Evolutionary conservation across 106 monocot genomes (phyloP).

Genomic region (Vanilla planifolia): DNA sequence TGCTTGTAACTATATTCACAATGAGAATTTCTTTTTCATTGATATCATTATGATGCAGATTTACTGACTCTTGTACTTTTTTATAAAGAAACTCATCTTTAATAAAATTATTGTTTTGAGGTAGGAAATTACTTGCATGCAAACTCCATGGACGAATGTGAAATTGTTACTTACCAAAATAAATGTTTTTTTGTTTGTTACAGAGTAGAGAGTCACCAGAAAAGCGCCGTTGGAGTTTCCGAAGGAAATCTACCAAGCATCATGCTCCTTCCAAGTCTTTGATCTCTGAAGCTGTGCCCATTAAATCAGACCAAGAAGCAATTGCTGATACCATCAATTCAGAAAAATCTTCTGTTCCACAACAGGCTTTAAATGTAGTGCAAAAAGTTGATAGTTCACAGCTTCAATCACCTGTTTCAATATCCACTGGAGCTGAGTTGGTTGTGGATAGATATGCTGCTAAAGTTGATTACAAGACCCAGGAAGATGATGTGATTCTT

Average conservation of each 20-base stretch:
- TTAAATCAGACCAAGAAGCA: slow-evolving; percentile 43
- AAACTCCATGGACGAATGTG: too few species aligned
- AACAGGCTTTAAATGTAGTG: slow-evolving; percentile 37
- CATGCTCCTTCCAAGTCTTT: slow-evolving; percentile 57
- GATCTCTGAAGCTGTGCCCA: slow-evolving; percentile 37
- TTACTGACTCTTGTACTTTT: too few species aligned
- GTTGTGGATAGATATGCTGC: slow-evolving; percentile 8
- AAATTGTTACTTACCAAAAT: too few species aligned
- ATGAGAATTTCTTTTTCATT: too few species aligned
- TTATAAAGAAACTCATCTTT: too few species aligned
- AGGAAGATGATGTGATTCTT: slow-evolving; percentile 39
- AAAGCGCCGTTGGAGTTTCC: slow-evolving; percentile 86
- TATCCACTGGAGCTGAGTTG: slow-evolving; percentile 6
- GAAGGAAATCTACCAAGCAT: slow-evolving; percentile 61
- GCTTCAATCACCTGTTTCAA: slow-evolving; percentile 8
- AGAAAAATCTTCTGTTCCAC: slow-evolving; percentile 33
- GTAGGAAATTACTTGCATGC: too few species aligned
- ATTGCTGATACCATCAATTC: slow-evolving; percentile 16
- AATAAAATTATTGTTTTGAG: too few species aligned
- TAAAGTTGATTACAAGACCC: slow-evolving; percentile 11
- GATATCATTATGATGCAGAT: too few species aligned
- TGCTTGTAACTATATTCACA: too few species aligned
- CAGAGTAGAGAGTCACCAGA: slow-evolving; percentile 58
- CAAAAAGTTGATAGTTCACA: slow-evolving; percentile 18
- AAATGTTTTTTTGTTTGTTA: too few species aligned